Percentiles rank a stretch among this genome's conserved stretches.
These are phyloP conservation scores for Globisporangium barbulae DNA, from an alignment of 352 stramenopile species.

Conservation along the genomic window DNA sequence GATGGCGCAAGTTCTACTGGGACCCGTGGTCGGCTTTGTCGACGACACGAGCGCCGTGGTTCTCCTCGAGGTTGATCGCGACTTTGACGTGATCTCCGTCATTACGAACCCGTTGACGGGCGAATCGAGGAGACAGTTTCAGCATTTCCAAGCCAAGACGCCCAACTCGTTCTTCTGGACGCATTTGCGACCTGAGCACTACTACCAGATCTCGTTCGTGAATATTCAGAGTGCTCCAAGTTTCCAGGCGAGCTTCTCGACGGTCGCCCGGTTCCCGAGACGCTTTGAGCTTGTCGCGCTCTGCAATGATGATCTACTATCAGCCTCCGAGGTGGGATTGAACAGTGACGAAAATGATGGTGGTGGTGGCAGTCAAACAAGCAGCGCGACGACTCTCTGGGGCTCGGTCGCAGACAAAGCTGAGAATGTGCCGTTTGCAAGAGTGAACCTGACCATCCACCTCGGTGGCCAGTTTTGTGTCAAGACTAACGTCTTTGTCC, in stretches of 20 bases:
- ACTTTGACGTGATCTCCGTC: conserved; percentile 47
- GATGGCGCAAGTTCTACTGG: conserved; percentile 41
- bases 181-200: conserved; percentile 51
- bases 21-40: conserved; percentile 72
- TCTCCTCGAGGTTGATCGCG: conserved; percentile 63
- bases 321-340: neutral
- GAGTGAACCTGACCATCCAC: conserved; percentile 47
- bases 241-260: conserved; percentile 51
- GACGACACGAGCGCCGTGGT: conserved; percentile 51
- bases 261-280: conserved; percentile 21
- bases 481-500: conserved; percentile 30
- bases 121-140: conserved; percentile 38
- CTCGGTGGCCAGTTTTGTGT: conserved; percentile 47
- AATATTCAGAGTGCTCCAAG: conserved; percentile 38
- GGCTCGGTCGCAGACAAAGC: conserved; percentile 26
- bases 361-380: neutral
- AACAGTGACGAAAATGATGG: conserved; percentile 1
- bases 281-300: conserved; percentile 39
- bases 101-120: conserved; percentile 49
- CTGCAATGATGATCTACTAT: conserved; percentile 25
- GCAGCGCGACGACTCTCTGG: conserved; percentile 25
- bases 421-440: conserved; percentile 28
- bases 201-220: conserved; percentile 49
- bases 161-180: conserved; percentile 65
- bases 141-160: conserved; percentile 41